These are phyloP conservation scores for Adansonia grandidieri DNA, from an alignment of 441 rosid genomes.

Conservation along the genomic window DNA sequence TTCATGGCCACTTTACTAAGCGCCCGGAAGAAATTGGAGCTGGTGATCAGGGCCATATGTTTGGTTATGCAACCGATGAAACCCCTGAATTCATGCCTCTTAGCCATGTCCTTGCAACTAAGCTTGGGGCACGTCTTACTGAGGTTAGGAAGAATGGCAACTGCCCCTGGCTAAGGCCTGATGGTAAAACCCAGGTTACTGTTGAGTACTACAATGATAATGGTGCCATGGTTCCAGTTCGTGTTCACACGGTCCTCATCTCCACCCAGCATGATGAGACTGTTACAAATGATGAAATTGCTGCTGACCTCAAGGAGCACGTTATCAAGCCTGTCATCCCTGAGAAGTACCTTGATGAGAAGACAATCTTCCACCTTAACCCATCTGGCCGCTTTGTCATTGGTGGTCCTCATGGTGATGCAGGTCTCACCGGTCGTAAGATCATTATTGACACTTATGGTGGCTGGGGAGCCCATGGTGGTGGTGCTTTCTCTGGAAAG, in stretches of 20 bases:
- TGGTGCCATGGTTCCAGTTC: constrained; percentile 76
- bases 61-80: constrained; percentile 77
- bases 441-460: constrained; percentile 74
- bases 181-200: constrained; percentile 69
- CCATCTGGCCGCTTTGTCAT: constrained; percentile 82
- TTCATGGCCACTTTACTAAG: constrained; percentile 80
- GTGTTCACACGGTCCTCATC: constrained; percentile 78
- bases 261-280: constrained; percentile 86
- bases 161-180: constrained; percentile 13
- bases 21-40: constrained; percentile 81
- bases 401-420: constrained; percentile 83
- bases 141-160: constrained; percentile 3
- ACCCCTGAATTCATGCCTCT: constrained; percentile 73
- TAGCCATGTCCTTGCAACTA: constrained; percentile 79
- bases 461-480: constrained; percentile 78
- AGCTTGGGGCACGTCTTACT: constrained; percentile 37
- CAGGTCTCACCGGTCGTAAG: constrained; percentile 79
- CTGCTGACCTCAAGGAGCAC: constrained; percentile 79
- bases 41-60: constrained; percentile 84
- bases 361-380: constrained; percentile 82
- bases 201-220: constrained; percentile 71
- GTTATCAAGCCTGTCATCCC: constrained; percentile 76
- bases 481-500: constrained; percentile 73
- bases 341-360: constrained; percentile 79
- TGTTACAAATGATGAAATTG: constrained; percentile 74